Conservation (phyloP, 371 early-diverging fungal species). For the Choanephora cucurbitarum region DNA sequence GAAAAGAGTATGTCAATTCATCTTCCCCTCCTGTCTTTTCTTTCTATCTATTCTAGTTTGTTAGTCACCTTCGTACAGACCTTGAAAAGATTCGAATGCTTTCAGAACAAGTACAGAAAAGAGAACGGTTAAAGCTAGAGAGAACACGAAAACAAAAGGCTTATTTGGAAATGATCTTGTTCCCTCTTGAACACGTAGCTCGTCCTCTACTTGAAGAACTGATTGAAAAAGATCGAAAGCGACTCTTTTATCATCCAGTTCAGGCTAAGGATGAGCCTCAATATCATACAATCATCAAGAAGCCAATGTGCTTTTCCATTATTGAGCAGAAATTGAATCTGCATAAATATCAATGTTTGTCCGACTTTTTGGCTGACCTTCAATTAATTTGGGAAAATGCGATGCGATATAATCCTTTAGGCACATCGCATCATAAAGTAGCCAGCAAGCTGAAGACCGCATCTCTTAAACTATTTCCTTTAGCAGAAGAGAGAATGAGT, state of each 20-base stretch:
- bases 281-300: constrained; percentile 70
- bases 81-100: constrained; percentile 84
- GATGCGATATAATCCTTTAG: constrained; percentile 71
- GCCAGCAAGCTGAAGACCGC: constrained; percentile 40
- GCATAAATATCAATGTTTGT: constrained; percentile 38
- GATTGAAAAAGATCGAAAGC: constrained; percentile 60
- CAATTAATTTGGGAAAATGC: constrained; percentile 75
- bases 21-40: too few species aligned
- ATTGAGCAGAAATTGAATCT: constrained; percentile 44
- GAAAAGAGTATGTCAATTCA: background rate
- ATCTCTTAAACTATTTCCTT: constrained; percentile 4
- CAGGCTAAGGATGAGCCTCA: constrained; percentile 76
- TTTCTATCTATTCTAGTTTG: constrained; percentile 29
- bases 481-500: constrained; percentile 5
- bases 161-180: constrained; percentile 68
- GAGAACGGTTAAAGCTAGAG: constrained; percentile 84
- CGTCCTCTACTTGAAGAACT: constrained; percentile 66
- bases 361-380: constrained; percentile 57
- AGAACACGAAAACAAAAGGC: constrained; percentile 58
- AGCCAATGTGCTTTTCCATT: constrained; percentile 60
- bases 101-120: constrained; percentile 81
- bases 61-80: constrained; percentile 70
- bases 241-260: constrained; percentile 66
- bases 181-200: constrained; percentile 71
- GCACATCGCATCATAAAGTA: constrained; percentile 68